Evolutionary conservation across 805 yeast species (phyloP).

Genomic region (Candida succiphila): DNA sequence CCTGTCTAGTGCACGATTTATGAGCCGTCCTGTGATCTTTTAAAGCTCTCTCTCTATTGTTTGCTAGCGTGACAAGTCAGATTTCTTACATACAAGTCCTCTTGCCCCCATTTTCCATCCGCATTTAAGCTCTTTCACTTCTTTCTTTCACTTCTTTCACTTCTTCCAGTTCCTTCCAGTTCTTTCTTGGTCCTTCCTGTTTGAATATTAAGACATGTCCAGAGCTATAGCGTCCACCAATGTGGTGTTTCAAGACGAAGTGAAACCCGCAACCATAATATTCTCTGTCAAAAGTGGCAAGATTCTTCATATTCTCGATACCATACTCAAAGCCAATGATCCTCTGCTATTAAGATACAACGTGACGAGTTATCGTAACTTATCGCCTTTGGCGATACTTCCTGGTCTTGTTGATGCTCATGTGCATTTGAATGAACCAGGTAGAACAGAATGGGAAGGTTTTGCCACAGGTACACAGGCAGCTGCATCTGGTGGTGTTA

Average conservation of each 20-base stretch:
- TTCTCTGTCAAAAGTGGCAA: constrained; percentile 49
- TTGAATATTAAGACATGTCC: constrained; percentile 44
- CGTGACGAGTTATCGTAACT: constrained; percentile 37
- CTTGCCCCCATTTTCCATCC: no score
- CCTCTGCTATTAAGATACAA: constrained; percentile 31
- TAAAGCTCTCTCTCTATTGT: no score
- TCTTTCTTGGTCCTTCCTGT: no score
- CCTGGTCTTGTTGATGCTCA: constrained; percentile 94
- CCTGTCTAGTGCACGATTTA: no score
- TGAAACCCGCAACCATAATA: constrained; percentile 54
- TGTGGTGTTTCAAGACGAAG: constrained; percentile 39
- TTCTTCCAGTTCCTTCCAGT: no score
- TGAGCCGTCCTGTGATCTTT: no score
- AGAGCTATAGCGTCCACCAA: constrained; percentile 52
- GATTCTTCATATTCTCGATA: constrained; percentile 39
- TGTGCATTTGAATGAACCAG: constrained; percentile 93
- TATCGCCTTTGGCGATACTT: constrained; percentile 55
- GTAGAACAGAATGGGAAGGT: constrained; percentile 98
- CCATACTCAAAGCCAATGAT: constrained; percentile 28
- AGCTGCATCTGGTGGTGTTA: constrained; percentile 94
- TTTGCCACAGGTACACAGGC: constrained; percentile 93
- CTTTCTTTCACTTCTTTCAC: no score
- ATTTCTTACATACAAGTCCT: no score
- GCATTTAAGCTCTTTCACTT: no score
- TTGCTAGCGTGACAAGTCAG: no score